Evolutionary conservation across 2,329 filamentous ascomycete species (phyloP).

Genomic region (Phoma sp.): DNA sequence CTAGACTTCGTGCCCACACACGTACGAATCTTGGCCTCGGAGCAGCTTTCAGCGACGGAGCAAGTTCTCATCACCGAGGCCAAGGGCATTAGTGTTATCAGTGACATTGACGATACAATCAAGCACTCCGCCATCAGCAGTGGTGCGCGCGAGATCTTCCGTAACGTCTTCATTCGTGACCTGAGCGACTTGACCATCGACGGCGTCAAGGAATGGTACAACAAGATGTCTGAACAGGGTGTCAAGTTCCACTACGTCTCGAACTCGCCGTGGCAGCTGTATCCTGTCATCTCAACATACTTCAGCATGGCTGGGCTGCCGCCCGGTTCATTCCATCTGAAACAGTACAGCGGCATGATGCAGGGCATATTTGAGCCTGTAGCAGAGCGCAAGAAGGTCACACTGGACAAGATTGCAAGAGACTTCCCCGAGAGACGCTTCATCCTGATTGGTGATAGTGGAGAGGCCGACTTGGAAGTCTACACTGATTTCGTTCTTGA

Average conservation of each 20-base stretch:
- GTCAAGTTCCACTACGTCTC: slow-evolving; percentile 96
- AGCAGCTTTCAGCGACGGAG: slow-evolving; percentile 81
- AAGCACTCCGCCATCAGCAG: slow-evolving; percentile 90
- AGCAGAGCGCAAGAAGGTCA: slow-evolving; percentile 89
- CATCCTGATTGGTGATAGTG: slow-evolving; percentile 91
- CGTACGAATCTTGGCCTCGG: slow-evolving; percentile 83
- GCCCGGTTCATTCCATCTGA: slow-evolving; percentile 88
- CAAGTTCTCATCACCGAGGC: slow-evolving; percentile 79
- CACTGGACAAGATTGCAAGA: slow-evolving; percentile 80
- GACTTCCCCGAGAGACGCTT: slow-evolving; percentile 93
- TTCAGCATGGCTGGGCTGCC: slow-evolving; percentile 83
- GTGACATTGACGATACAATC: slow-evolving; percentile 96
- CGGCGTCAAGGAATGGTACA: slow-evolving; percentile 91
- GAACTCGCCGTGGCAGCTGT: slow-evolving; percentile 99
- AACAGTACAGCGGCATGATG: slow-evolving; percentile 95
- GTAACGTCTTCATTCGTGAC: slow-evolving; percentile 92
- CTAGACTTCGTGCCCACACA: slow-evolving; percentile 91
- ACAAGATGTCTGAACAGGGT: slow-evolving; percentile 74
- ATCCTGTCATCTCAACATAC: slow-evolving; percentile 84
- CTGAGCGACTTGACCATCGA: slow-evolving; percentile 80
- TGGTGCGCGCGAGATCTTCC: slow-evolving; percentile 92
- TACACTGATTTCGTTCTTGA: slow-evolving; percentile 91
- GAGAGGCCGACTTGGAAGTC: slow-evolving; percentile 94
- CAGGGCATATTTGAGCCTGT: slow-evolving; percentile 98
- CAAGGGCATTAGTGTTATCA: slow-evolving; percentile 87